phyloP scores from a whole-genome alignment of 2,329 filamentous ascomycete species.

The Penicillium sp. region DNA sequence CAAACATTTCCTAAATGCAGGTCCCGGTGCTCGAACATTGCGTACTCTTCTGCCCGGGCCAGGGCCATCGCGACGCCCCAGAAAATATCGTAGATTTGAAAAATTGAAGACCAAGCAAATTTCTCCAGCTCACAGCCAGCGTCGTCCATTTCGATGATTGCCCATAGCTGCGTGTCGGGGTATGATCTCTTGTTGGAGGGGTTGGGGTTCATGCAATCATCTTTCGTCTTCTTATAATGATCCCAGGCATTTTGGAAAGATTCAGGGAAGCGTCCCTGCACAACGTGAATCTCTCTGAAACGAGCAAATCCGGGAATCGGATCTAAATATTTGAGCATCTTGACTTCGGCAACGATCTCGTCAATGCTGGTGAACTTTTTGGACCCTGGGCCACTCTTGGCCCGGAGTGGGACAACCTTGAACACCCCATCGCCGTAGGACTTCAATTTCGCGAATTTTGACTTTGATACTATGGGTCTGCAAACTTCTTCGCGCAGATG shows the following conservation, averaged over 20 bases:
- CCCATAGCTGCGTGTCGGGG: slow-evolving; percentile 61
- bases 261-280: slow-evolving; percentile 58
- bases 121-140: slow-evolving; percentile 61
- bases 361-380: slow-evolving; percentile 49
- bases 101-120: slow-evolving; percentile 44
- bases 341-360: slow-evolving; percentile 53
- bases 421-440: slow-evolving; percentile 48
- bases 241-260: slow-evolving; percentile 53
- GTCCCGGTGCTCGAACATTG: slow-evolving; percentile 67
- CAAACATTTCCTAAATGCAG: slow-evolving; percentile 69
- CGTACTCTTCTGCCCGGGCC: slow-evolving; percentile 62
- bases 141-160: slow-evolving; percentile 67
- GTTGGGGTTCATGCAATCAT: slow-evolving; percentile 57
- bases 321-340: slow-evolving; percentile 60
- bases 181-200: slow-evolving; percentile 57
- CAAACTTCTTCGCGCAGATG: slow-evolving; percentile 41
- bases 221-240: slow-evolving; percentile 42
- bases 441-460: slow-evolving; percentile 39
- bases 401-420: slow-evolving; percentile 52
- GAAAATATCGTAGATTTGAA: slow-evolving; percentile 64
- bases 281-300: slow-evolving; percentile 60
- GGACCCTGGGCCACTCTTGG: slow-evolving; percentile 42
- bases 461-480: slow-evolving; percentile 38
- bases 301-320: slow-evolving; percentile 64
- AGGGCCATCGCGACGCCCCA: slow-evolving; percentile 66